Evolutionary conservation across 2,329 filamentous ascomycete species (phyloP), one percentile per base, ranked within the genome.

Genomic region (Exophiala sp.): DNA sequence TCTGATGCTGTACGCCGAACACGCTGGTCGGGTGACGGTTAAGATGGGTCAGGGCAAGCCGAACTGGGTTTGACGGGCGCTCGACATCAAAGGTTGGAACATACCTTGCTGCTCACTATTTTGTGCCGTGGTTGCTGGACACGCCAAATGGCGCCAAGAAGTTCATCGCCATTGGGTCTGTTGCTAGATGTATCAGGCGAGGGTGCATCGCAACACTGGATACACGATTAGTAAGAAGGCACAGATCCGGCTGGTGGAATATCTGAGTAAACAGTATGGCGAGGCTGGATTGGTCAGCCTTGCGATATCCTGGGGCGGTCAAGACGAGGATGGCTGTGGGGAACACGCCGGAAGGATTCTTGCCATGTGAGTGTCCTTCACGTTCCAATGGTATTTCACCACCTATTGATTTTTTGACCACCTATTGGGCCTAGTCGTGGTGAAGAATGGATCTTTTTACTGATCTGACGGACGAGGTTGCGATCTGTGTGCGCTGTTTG

Each of bases 151-250:
- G 62, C 9, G 62, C 61, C 1, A 67, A 63, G 46, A 56, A 62
- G 2, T 71, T 72, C 52, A 65, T 72, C 20, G 64, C 61, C 1
- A 65, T 72, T 21, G 60, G 58, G 35, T 65, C 63, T 1, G 64
- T 69, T 54, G 68, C 66, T 16, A 65, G 61, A 4, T 69, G 64
- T 8, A 71, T 74, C 3, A 65, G 69, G 2, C 62, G 64, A 5
- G 74, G 72, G 0, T 65, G 68, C 4, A 70, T 73, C 44, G 74
- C 71, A 1, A 73, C 55, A 62, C 66, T 12, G 66, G 67, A 32
- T 72, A 72, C 57, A 69, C 65, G 40, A 65, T 71, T 12, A 68
- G 63, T 50, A 73, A 73, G 54, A 63, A 66, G 35, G 70, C 70
- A 3, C 69, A 72, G 52, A 63, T 67, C 11, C 66, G 69, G 24